Evolutionary conservation across 1,284 basidiomycete species (phyloP), one percentile per base, ranked within the genome.

Genomic region (Ceratobasidium sp.): DNA sequence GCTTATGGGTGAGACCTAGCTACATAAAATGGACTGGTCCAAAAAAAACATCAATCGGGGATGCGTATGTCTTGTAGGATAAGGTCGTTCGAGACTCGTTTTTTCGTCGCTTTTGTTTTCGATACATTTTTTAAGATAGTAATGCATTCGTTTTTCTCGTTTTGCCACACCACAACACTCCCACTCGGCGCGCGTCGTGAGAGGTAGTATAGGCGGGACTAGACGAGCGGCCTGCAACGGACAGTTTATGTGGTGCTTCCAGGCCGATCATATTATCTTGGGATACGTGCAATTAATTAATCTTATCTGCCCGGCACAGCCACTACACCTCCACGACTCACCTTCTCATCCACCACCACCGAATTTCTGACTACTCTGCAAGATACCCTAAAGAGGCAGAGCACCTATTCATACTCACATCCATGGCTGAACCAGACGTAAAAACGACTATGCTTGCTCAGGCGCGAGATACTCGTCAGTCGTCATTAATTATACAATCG

Each of bases 381-480:
- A 20, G 40, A 66, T 48, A 66, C 65, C 65, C 65, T 26, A 46
- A 48, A 61, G 57, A 28, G 26, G 26, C 57, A 38, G 57, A 61
- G 65, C 65, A n/a, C 44, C n/a, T 23, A n/a, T 6, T n/a, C 23
- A 15, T 6, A 48, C 26, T 13, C 23, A 61, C 23, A 26, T 28
- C 40, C 17, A 71, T 71, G 69, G 33, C 50, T n/a, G 69, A 71
- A 44, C 4, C 54, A 26, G 69, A 61, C 26, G 40, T 42, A 33
- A 59, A 71, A 46, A 17, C 69, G 26, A 44, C 40, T 5, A 71
- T 71, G 57, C 50, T 71, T 42, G 69, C 57, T n/a, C 69, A 71
- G 10, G 69, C 69, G 12, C 33, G 69, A n/a, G 69, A 71, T 71
- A 71, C 56, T n/a, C 56, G 69, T 71, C 33, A 61, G 69, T 71